A percentile compares a stretch with the other conserved stretches of the same genome.
phyloP scores from a whole-genome alignment of 495 filamentous ascomycete genomes.

The Aspergillus asperescens region DNA sequence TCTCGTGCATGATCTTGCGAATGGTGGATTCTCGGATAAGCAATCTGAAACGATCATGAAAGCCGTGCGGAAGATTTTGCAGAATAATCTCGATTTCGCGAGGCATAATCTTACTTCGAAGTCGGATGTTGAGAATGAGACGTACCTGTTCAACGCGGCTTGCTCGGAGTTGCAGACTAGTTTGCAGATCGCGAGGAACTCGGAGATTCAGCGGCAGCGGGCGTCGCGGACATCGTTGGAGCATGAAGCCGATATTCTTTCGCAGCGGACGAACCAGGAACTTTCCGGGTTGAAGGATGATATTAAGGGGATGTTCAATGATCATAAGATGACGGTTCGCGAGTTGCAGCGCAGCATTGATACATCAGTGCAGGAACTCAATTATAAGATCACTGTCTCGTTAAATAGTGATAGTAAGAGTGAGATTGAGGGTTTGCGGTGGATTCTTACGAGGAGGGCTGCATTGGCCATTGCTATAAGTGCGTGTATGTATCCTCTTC shows the following conservation, averaged over 20 bases:
- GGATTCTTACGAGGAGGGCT: conserved; percentile 83
- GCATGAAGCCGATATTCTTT: conserved; percentile 89
- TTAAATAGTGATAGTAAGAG: conserved; percentile 82
- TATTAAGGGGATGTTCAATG: conserved; percentile 91
- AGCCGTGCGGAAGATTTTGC: conserved; percentile 68
- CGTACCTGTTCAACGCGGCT: conserved; percentile 89
- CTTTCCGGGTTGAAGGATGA: conserved; percentile 76
- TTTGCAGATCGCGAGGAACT: conserved; percentile 50
- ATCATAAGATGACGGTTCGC: conserved; percentile 85
- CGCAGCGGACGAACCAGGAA: conserved; percentile 76
- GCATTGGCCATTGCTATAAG: conserved; percentile 65
- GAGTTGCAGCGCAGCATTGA: conserved; percentile 81
- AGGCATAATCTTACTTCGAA: conserved; percentile 69
- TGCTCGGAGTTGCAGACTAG: conserved; percentile 88
- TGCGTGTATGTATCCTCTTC: conserved; percentile 28
- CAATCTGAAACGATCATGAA: conserved; percentile 85
- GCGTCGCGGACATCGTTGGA: conserved; percentile 79
- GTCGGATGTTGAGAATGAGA: conserved; percentile 79
- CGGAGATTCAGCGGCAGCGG: conserved; percentile 61
- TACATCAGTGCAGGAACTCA: conserved; percentile 79
- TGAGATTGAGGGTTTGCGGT: conserved; percentile 84
- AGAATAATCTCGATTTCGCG: conserved; percentile 73
- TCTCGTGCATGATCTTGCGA: conserved; percentile 69
- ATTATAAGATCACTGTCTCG: conserved; percentile 85
- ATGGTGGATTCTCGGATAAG: conserved; percentile 58